Evolutionary conservation across 1,284 basidiomycete genomes (phyloP).

Genomic region (Ganoderma sinense): DNA sequence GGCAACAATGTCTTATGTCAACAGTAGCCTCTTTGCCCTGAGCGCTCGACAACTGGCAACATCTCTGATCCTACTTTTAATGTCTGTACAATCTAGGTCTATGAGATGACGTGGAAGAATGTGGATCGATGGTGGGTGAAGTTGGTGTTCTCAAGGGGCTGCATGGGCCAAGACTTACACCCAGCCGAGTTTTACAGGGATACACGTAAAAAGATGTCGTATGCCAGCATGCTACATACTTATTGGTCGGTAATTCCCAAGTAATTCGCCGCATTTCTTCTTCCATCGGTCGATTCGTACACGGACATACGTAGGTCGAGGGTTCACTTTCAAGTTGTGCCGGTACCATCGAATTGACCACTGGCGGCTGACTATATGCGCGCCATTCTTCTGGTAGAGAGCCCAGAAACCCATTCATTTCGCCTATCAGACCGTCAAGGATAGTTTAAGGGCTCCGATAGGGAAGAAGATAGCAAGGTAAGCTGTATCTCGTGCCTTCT

Average conservation of each 20-base stretch:
- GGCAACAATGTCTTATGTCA: too few relatives aligned
- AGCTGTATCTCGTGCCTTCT: background rate
- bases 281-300: background rate
- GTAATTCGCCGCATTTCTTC: too few relatives aligned
- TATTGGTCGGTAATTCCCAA: too few relatives aligned
- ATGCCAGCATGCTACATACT: too few relatives aligned
- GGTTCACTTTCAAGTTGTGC: too few relatives aligned
- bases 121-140: background rate
- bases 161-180: background rate
- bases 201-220: background rate
- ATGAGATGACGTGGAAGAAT: too few relatives aligned
- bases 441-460: background rate
- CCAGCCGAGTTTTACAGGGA: background rate
- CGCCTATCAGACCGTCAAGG: background rate
- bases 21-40: too few relatives aligned
- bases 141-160: background rate
- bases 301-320: background rate
- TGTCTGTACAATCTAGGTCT: too few relatives aligned
- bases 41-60: too few relatives aligned
- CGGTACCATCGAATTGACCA: background rate
- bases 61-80: too few relatives aligned
- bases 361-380: background rate
- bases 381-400: background rate
- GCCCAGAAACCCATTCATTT: background rate
- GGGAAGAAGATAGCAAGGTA: background rate